Evolutionary conservation across 2,329 filamentous ascomycete species (phyloP).

Genomic region (Aschersonia sp.): DNA sequence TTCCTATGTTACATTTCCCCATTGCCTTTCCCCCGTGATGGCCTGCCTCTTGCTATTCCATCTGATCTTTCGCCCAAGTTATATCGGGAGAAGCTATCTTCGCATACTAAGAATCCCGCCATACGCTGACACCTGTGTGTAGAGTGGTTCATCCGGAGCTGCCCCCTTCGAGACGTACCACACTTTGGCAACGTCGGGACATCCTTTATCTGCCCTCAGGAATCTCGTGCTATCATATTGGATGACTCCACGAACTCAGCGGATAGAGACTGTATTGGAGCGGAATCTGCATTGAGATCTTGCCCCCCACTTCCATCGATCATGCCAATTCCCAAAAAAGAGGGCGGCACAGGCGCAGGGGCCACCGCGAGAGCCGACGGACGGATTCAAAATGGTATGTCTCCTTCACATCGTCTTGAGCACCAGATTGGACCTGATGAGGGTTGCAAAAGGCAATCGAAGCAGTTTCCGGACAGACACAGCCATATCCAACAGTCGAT

Average conservation of each 20-base stretch:
- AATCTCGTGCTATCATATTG: conserved; percentile 1
- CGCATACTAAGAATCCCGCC: neutral
- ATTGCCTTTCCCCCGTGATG: no score
- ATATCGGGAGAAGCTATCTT: no score
- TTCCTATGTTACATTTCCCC: no score
- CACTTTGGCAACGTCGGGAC: conserved; percentile 4
- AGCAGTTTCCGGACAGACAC: conserved; percentile 71
- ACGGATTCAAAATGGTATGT: conserved; percentile 22
- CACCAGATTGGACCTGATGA: neutral
- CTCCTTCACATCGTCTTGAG: neutral
- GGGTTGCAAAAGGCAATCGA: conserved; percentile 38
- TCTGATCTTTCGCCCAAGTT: no score
- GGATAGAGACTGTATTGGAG: conserved; percentile 5
- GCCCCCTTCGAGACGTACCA: neutral
- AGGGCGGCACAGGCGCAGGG: conserved; percentile 17
- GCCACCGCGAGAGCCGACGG: conserved; percentile 14
- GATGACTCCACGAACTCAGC: neutral
- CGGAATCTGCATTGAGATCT: conserved; percentile 8
- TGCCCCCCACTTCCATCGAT: conserved; percentile 8
- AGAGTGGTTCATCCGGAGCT: neutral
- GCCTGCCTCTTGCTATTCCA: no score
- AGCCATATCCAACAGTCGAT: conserved; percentile 67
- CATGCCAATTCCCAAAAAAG: conserved; percentile 26
- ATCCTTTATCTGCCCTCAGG: neutral
- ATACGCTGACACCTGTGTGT: neutral